These are phyloP conservation scores for Tuctoria greenei DNA, from an alignment of 176 grass and related monocot genomes.

Conservation along the genomic window DNA sequence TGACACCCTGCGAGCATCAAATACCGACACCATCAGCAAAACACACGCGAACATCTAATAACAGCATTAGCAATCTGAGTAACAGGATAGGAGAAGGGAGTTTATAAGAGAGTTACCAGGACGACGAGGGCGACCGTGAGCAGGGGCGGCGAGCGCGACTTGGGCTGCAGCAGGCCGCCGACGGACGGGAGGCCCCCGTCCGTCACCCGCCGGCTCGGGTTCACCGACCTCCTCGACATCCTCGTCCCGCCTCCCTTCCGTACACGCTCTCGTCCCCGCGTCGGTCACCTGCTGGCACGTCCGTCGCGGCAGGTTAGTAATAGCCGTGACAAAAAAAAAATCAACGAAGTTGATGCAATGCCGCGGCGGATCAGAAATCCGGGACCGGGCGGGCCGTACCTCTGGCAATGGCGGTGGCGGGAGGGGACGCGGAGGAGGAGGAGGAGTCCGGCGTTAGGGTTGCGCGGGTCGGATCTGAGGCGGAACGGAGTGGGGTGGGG, in stretches of 20 bases:
- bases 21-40: not conserved
- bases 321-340: not conserved
- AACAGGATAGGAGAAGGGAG: not conserved
- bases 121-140: constrained; percentile 68
- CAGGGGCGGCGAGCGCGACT: constrained; percentile 75
- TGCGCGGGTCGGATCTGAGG: constrained; percentile 39
- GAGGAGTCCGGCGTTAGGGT: constrained; percentile 34
- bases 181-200: constrained; percentile 61
- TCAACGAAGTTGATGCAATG: not conserved
- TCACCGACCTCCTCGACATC: constrained; percentile 82
- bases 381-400: constrained; percentile 5
- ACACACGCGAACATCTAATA: not conserved
- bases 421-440: not conserved
- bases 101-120: constrained; percentile 48
- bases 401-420: constrained; percentile 20
- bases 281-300: constrained; percentile 21
- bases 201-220: constrained; percentile 60
- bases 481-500: not conserved
- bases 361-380: not conserved
- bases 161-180: constrained; percentile 58
- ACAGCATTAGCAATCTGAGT: not conserved
- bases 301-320: not conserved
- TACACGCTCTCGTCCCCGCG: not conserved
- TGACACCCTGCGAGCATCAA: constrained; percentile 52
- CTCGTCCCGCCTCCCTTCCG: constrained; percentile 20